Conservation (phyloP, 768 basidiomycete species). For the Lyophyllum decastes region DNA sequence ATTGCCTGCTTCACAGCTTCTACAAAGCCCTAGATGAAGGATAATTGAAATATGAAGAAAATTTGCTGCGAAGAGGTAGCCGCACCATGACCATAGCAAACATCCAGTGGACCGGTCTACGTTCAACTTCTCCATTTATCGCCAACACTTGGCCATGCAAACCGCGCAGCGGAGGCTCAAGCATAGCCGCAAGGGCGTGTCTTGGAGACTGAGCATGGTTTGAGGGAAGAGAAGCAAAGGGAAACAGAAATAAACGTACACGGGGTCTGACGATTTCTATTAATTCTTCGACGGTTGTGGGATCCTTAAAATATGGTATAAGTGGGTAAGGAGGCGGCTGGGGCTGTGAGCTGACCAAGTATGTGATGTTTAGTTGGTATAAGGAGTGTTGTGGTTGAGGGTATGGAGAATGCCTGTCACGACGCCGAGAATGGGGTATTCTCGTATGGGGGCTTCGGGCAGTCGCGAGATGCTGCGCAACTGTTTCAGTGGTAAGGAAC, state of each 20-base stretch:
- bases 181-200: slow-evolving; percentile 2
- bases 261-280: slow-evolving; percentile 4
- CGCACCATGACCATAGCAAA: background rate
- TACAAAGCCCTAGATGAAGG: background rate
- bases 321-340: background rate
- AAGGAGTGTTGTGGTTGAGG: background rate
- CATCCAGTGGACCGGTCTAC: background rate
- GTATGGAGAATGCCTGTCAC: slow-evolving; percentile 2
- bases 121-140: background rate
- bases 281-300: background rate
- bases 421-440: background rate
- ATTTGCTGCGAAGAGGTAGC: background rate
- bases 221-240: background rate
- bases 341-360: background rate
- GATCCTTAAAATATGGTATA: background rate
- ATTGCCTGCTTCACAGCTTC: background rate
- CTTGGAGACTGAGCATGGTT: background rate
- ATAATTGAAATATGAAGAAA: background rate
- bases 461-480: background rate
- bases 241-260: background rate
- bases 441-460: background rate
- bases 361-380: slow-evolving; percentile 5
- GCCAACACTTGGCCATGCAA: background rate
- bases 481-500: background rate
- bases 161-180: background rate